A percentile compares a stretch with the other conserved stretches of the same genome.
phyloP scores from a whole-genome alignment of 1,284 basidiomycete species.

The Porodaedalea pini region DNA sequence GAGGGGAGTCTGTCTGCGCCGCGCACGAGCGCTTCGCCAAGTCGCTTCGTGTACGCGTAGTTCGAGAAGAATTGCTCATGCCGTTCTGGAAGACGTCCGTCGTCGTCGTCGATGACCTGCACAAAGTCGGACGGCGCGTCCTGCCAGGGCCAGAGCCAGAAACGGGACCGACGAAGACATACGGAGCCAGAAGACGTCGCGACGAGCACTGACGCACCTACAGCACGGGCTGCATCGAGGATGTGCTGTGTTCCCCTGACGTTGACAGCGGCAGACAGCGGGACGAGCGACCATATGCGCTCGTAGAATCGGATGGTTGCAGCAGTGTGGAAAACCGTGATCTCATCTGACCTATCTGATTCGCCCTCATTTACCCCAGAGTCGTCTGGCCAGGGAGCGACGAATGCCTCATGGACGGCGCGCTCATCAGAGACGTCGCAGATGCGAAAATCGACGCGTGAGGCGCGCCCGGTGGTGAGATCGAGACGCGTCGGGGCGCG shows the following conservation, averaged over 20 bases:
- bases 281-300: conserved; percentile 46
- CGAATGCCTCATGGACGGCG: conserved; percentile 57
- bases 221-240: conserved; percentile 33
- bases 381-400: conserved; percentile 52
- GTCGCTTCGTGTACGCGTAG: conserved; percentile 58
- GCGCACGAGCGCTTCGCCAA: conserved; percentile 55
- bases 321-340: conserved; percentile 71
- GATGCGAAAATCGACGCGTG: conserved; percentile 51
- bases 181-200: conserved; percentile 65
- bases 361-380: conserved; percentile 1
- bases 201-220: conserved; percentile 49
- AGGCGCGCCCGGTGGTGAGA: conserved; percentile 44
- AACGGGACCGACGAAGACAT: conserved; percentile 47
- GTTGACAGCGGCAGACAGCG: conserved; percentile 57
- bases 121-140: conserved; percentile 48
- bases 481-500: conserved; percentile 52
- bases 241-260: conserved; percentile 57
- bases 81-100: conserved; percentile 39
- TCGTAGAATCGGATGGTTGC: conserved; percentile 76
- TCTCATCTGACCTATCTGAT: conserved; percentile 30
- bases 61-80: conserved; percentile 67
- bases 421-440: conserved; percentile 53
- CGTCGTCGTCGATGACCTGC: conserved; percentile 58
- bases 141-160: conserved; percentile 72
- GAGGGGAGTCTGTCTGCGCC: conserved; percentile 45